Base-by-base conservation (phyloP, 75 land plant genomes). In the Ceratopteris richardii region DNA sequence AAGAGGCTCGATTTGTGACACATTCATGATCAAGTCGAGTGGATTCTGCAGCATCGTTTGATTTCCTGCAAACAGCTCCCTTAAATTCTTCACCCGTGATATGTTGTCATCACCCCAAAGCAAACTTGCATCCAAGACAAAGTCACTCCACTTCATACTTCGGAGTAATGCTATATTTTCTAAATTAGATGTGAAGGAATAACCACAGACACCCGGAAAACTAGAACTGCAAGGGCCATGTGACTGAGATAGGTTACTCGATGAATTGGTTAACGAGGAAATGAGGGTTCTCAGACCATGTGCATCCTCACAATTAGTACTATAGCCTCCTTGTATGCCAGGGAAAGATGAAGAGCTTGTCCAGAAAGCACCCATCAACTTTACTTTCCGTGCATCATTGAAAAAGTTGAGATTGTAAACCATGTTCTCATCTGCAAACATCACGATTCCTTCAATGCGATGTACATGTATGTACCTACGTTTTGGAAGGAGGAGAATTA, bases 391-490 rank as follows among this genome's bases (percentile, higher is more conserved):
- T 16, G 77, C 73, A 73, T 77, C 86, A 54, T 91, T 86, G 65
- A 91, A 91, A 54, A 91, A 53, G 50, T 91, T 85, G 62, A 84
- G 33, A 60, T 79, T 84, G 31, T 91, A 82, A 69, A 78, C 69
- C 41, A 88, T 91, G 65, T 88, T 91, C 31, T 91, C 97, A 60
- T 91, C 97, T 9, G 76, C 81, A 68, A 91, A 91, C 68, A 88
- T 60, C 53, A 88, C 81, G 17, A 91, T 75, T 12, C 97, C 97
- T 67, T 91, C 97, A 63, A 91, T 27, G 21, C 67, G 84, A 69
- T 64, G 19, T 21, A 81, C 83, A 53, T 83, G 74, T 57, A 91
- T 76, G 36, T 73, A 62, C 64, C 97, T 91, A 73, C 55, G 17
- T 7, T 5, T 5, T 4, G 14, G 17, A 14, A 46, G 37, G 7